Conservation (phyloP, 75 land plant genomes). For the Larix kaempferi region DNA sequence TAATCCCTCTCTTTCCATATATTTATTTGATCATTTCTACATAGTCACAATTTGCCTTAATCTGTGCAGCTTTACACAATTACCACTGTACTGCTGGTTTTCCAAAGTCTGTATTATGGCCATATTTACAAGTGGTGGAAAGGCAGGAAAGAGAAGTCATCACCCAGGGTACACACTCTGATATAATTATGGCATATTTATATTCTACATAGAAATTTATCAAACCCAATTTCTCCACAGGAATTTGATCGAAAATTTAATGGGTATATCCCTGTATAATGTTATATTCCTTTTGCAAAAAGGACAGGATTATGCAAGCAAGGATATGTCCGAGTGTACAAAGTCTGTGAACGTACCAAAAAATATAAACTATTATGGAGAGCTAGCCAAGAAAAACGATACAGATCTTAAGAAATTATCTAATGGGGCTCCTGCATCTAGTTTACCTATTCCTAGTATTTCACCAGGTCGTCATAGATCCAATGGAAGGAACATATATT, state of each 20-base stretch:
- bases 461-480: conserved; percentile 1
- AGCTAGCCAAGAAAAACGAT: not conserved
- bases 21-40: too few species aligned
- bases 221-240: not conserved
- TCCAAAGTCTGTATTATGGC: conserved; percentile 63
- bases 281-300: not conserved
- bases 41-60: too few species aligned
- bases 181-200: not conserved
- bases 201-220: not conserved
- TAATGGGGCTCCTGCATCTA: not conserved
- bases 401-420: not conserved
- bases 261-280: not conserved
- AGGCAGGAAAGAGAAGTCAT: not conserved
- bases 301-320: not conserved
- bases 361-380: not conserved
- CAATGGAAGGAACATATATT: conserved; percentile 20
- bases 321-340: not conserved
- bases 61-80: conserved; percentile 65
- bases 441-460: conserved; percentile 32
- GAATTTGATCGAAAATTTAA: too few species aligned
- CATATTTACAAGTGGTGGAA: conserved; percentile 27
- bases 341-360: not conserved
- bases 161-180: not conserved
- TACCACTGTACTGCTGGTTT: conserved; percentile 50
- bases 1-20: too few species aligned